Conservation (phyloP, 2,329 filamentous ascomycete genomes). For the Berkeleyomyces rouxiae region DNA sequence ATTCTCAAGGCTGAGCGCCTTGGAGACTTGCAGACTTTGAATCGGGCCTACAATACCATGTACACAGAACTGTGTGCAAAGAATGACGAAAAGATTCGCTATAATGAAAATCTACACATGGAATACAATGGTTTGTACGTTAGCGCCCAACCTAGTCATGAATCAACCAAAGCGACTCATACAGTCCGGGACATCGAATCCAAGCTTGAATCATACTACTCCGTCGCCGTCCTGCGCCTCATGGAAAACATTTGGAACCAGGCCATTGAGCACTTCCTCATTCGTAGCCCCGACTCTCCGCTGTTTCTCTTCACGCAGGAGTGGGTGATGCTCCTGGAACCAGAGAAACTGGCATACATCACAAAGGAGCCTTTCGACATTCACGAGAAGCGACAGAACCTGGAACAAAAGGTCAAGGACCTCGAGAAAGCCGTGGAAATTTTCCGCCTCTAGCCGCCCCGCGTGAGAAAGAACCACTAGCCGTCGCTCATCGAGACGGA, state of each 20-base stretch:
- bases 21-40: conserved; percentile 20
- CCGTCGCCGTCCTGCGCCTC: conserved; percentile 20
- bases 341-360: conserved; percentile 17
- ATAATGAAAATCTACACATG: no score
- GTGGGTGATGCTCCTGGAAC: conserved; percentile 19
- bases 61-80: not conserved
- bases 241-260: conserved; percentile 23
- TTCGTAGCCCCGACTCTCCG: conserved; percentile 18
- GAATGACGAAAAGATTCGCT: conserved; percentile 10
- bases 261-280: conserved; percentile 18
- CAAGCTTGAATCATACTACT: conserved; percentile 21
- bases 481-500: no score
- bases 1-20: conserved; percentile 19
- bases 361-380: conserved; percentile 20
- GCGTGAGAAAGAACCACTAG: not conserved
- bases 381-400: conserved; percentile 24
- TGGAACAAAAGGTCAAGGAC: conserved; percentile 20
- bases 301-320: conserved; percentile 19
- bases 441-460: not conserved
- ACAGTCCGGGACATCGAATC: conserved; percentile 19
- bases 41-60: conserved; percentile 6
- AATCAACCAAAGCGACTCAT: conserved; percentile 11
- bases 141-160: no score
- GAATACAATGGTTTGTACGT: no score
- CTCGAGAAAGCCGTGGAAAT: conserved; percentile 1